These are phyloP conservation scores for Scopulariopsis brevicaulis DNA, from an alignment of 2,329 filamentous ascomycete species.

Conservation along the genomic window DNA sequence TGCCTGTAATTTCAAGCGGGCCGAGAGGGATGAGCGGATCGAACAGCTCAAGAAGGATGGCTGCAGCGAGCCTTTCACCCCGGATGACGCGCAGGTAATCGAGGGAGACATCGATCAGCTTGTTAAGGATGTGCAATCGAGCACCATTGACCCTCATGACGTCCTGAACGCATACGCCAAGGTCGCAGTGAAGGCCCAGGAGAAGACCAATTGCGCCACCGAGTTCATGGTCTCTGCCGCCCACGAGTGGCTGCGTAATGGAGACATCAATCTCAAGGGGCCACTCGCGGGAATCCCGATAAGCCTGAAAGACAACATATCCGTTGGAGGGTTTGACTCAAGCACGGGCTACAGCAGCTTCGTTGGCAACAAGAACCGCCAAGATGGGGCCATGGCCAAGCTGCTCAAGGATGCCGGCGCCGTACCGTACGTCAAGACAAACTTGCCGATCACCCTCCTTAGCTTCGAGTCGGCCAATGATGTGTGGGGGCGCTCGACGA, in stretches of 20 bases:
- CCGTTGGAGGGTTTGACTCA: conserved; percentile 73
- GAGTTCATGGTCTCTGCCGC: conserved; percentile 74
- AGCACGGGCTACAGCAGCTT: conserved; percentile 71
- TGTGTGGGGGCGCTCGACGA: conserved; percentile 73
- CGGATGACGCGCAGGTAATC: conserved; percentile 55
- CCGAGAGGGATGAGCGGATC: conserved; percentile 61
- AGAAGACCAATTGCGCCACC: conserved; percentile 81
- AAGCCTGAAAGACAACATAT: conserved; percentile 70
- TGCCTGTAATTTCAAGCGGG: conserved; percentile 50
- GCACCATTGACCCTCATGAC: conserved; percentile 51
- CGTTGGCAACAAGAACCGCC: conserved; percentile 50
- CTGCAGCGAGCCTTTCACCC: conserved; percentile 56
- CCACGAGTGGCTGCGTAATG: conserved; percentile 55
- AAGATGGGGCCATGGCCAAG: conserved; percentile 63
- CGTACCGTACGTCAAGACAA: conserved; percentile 88
- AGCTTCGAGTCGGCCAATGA: conserved; percentile 72
- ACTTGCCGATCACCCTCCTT: conserved; percentile 73
- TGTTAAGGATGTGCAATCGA: conserved; percentile 66
- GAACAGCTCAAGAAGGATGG: conserved; percentile 38
- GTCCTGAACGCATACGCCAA: conserved; percentile 82
- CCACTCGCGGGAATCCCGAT: conserved; percentile 81
- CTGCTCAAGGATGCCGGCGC: conserved; percentile 81
- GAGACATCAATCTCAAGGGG: conserved; percentile 59
- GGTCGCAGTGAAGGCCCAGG: conserved; percentile 71
- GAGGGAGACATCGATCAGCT: conserved; percentile 65